A percentile compares a stretch with the other conserved stretches of the same genome.
Conservation (phyloP, 768 basidiomycete species). For the Mycena vitilis region DNA sequence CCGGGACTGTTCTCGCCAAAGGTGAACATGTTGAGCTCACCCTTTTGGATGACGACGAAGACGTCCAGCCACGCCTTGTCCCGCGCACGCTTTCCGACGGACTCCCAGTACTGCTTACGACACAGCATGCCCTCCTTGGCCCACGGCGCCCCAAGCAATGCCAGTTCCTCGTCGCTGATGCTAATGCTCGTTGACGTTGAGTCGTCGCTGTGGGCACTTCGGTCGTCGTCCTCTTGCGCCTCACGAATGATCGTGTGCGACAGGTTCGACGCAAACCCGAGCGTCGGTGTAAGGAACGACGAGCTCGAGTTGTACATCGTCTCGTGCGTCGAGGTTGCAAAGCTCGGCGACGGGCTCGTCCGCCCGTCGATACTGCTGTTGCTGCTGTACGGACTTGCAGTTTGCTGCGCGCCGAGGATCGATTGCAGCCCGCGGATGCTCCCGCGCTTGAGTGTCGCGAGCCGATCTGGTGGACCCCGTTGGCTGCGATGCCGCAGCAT, state of each 20-base stretch:
- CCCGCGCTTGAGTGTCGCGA: constrained; percentile 86
- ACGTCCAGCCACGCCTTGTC: constrained; percentile 94
- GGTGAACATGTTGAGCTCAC: constrained; percentile 94
- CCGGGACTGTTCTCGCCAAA: constrained; percentile 85
- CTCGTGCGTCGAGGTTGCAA: constrained; percentile 89
- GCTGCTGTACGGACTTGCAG: constrained; percentile 86
- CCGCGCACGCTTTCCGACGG: constrained; percentile 82
- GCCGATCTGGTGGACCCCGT: constrained; percentile 76
- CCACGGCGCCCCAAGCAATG: constrained; percentile 96
- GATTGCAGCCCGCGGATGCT: constrained; percentile 91
- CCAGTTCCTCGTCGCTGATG: constrained; percentile 95
- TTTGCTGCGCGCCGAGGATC: constrained; percentile 73
- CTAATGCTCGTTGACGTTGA: constrained; percentile 81
- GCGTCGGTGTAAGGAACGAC: constrained; percentile 81
- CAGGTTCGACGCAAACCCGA: constrained; percentile 97
- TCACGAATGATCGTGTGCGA: constrained; percentile 97
- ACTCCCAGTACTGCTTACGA: constrained; percentile 95
- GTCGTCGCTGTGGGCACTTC: constrained; percentile 72
- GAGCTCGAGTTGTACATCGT: constrained; percentile 66
- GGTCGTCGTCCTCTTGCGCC: constrained; percentile 89
- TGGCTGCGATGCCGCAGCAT: constrained; percentile 78
- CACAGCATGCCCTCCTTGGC: constrained; percentile 98
- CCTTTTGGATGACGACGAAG: constrained; percentile 95
- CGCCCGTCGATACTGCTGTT: constrained; percentile 88
- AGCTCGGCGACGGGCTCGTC: constrained; percentile 95